Evolutionary conservation across 306 rosid species (phyloP).

Genomic region (Fragaria nilgerrensis): DNA sequence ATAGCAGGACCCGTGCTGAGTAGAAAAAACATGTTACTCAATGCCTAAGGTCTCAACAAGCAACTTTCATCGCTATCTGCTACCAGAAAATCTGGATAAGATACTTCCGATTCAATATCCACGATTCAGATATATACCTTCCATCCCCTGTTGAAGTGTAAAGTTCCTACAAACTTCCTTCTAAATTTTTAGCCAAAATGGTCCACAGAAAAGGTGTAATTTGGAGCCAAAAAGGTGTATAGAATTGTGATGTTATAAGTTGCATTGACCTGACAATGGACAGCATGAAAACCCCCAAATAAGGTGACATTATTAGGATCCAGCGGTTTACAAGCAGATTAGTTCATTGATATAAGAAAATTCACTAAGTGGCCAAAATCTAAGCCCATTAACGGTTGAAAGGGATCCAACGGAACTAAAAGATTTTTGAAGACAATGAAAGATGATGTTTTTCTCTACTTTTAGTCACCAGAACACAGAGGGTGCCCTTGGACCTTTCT

Average conservation of each 20-base stretch:
- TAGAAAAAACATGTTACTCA: not conserved
- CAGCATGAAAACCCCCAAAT: not conserved
- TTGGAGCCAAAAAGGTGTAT: not conserved
- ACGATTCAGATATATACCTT: not conserved
- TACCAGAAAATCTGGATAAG: not conserved
- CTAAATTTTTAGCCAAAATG: not conserved
- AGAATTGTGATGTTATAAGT: not conserved
- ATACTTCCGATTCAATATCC: not conserved
- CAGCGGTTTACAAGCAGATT: not conserved
- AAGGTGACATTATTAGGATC: not conserved
- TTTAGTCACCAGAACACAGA: not conserved
- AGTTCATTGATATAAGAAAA: not conserved
- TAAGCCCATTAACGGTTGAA: not conserved
- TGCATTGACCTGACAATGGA: not conserved
- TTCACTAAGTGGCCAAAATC: not conserved
- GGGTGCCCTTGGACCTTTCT: not conserved
- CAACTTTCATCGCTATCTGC: not conserved
- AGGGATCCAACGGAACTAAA: not conserved
- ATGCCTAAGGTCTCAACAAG: not conserved
- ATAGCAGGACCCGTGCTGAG: not conserved
- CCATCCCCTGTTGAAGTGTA: not conserved
- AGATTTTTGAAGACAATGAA: not conserved
- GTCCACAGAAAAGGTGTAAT: not conserved
- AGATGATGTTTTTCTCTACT: not conserved
- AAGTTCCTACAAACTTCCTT: not conserved